Conservation (phyloP, 495 filamentous ascomycete species). For the Talaromyces nanjingensis region DNA sequence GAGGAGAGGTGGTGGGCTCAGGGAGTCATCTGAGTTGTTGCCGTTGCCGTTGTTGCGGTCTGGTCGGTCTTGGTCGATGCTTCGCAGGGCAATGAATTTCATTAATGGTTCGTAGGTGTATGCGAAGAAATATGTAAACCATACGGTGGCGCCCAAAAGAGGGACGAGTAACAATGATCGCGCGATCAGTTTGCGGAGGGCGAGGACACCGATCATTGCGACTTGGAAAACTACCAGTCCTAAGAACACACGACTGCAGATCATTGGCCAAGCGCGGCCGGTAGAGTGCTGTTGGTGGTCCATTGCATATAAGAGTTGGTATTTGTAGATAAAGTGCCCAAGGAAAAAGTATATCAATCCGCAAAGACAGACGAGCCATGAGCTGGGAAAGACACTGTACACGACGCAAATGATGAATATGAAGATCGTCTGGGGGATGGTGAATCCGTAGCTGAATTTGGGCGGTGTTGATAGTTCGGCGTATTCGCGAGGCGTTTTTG, state of each 20-base stretch:
- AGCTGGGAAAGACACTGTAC: conserved; percentile 81
- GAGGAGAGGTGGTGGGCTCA: conserved; percentile 30
- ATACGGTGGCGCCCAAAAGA: conserved; percentile 68
- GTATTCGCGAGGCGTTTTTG: conserved; percentile 86
- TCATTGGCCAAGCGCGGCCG: conserved; percentile 89
- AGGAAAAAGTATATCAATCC: conserved; percentile 83
- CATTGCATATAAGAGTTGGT: conserved; percentile 97
- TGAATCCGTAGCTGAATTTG: conserved; percentile 92
- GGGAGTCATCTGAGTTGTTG: conserved; percentile 26
- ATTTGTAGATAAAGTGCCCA: conserved; percentile 94
- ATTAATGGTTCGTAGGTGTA: conserved; percentile 76
- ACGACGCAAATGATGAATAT: conserved; percentile 91
- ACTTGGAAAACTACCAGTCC: conserved; percentile 84
- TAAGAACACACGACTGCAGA: conserved; percentile 80
- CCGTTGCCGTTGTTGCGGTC: conserved; percentile 10
- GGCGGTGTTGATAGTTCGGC: conserved; percentile 78
- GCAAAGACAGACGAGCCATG: conserved; percentile 73
- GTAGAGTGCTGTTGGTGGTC: conserved; percentile 94
- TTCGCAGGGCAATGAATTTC: conserved; percentile 84
- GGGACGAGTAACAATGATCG: conserved; percentile 68
- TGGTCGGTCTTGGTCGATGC: conserved; percentile 56
- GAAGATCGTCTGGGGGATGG: conserved; percentile 83
- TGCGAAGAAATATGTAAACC: conserved; percentile 73
- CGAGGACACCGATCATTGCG: conserved; percentile 82
- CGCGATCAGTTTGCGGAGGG: conserved; percentile 62